Conservation (phyloP, 805 yeast species). For the Wickerhamomyces sydowiorum region DNA sequence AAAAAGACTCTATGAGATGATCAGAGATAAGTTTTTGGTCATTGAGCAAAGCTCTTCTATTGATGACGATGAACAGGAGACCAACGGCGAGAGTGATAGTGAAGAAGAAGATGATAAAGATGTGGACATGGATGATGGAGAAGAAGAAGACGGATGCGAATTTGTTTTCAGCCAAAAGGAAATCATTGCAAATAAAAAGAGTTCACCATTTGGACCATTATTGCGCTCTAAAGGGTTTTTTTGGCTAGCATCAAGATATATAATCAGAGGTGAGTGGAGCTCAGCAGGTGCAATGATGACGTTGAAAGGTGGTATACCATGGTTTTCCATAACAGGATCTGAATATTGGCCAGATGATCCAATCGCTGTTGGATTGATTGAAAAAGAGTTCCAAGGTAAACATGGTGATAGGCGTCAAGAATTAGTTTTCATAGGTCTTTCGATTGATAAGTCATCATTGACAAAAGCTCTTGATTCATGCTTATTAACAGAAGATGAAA, state of each 20-base stretch:
- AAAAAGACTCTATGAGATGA: conserved; percentile 29
- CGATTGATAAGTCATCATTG: conserved; percentile 25
- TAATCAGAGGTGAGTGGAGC: conserved; percentile 39
- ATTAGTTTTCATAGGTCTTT: conserved; percentile 38
- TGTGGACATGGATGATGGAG: conserved; percentile 1
- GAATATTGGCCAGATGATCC: conserved; percentile 28
- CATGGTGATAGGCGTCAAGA: conserved; percentile 41
- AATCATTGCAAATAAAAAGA: conserved; percentile 28
- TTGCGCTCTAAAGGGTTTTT: conserved; percentile 39
- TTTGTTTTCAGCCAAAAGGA: conserved; percentile 19
- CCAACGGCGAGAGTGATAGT: conserved; percentile 16
- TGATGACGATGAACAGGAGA: conserved; percentile 15
- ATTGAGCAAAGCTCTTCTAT: conserved; percentile 12
- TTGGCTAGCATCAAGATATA: conserved; percentile 37
- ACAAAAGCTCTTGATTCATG: conserved; percentile 30
- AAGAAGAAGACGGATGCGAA: conserved; percentile 5
- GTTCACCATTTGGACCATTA: conserved; percentile 31
- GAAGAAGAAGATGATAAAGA: conserved; percentile 16
- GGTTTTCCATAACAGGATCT: conserved; percentile 32
- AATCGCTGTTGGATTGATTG: conserved; percentile 25
- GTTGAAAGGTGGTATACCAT: conserved; percentile 35
- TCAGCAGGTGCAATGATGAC: conserved; percentile 39
- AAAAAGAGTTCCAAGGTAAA: conserved; percentile 31
- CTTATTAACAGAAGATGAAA: conserved; percentile 35
- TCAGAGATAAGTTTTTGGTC: conserved; percentile 31